A percentile compares a stretch with the other conserved stretches of the same genome.
These are phyloP conservation scores for Globisporangium spiculum DNA, from an alignment of 352 stramenopile genomes.

Conservation along the genomic window DNA sequence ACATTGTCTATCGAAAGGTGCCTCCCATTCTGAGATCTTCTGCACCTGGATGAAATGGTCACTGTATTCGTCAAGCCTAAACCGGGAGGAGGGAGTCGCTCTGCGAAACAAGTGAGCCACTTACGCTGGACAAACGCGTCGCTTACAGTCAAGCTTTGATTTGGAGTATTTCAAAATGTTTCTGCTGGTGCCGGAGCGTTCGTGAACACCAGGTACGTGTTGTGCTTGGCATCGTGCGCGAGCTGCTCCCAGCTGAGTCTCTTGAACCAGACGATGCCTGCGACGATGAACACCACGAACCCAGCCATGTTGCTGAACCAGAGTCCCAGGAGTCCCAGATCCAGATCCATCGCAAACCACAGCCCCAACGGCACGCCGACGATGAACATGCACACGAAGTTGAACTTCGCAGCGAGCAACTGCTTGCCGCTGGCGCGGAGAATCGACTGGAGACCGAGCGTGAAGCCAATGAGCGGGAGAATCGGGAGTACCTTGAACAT, in stretches of 20 bases:
- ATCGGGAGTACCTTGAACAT: not conserved
- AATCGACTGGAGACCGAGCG: not conserved
- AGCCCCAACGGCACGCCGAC: not conserved
- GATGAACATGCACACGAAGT: not conserved
- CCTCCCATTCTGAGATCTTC: no score
- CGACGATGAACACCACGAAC: constrained; percentile 36
- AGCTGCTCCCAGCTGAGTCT: constrained; percentile 11
- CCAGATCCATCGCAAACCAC: not conserved
- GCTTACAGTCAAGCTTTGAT: no score
- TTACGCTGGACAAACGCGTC: no score
- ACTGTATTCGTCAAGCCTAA: no score
- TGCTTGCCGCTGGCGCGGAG: not conserved
- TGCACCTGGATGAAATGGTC: no score
- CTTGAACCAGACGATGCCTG: constrained; percentile 21
- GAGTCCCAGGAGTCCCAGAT: constrained; percentile 23
- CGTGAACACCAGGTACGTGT: constrained; percentile 19
- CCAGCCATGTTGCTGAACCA: constrained; percentile 56
- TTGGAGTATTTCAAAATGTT: not conserved
- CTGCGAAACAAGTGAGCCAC: no score
- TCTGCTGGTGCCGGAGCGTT: not conserved
- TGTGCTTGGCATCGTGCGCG: constrained; percentile 14
- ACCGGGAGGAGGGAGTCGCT: no score
- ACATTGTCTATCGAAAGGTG: no score
- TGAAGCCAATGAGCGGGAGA: not conserved
- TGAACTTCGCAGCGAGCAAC: not conserved